Percentiles rank a stretch among this genome's conserved stretches.
These are phyloP conservation scores for Tylopilus orsonianus DNA, from an alignment of 1,284 basidiomycete species.

Conservation along the genomic window DNA sequence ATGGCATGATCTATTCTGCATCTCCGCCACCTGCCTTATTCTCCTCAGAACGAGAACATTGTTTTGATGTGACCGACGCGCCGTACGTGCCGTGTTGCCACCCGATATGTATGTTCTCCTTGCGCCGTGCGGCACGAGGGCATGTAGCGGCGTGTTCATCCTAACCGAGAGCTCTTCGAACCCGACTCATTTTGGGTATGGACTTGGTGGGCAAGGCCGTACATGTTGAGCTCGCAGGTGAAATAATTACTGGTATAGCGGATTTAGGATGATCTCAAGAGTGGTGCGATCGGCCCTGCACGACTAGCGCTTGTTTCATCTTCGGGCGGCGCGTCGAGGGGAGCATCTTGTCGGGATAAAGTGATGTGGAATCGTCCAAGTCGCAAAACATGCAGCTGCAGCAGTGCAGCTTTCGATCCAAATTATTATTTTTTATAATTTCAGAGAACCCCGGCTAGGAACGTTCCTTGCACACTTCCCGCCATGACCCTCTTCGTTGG, in stretches of 20 bases:
- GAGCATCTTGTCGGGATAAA: neutral
- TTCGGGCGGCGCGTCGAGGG: neutral
- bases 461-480: conserved; percentile 32
- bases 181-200: neutral
- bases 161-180: neutral
- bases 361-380: conserved; percentile 10
- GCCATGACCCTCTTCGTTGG: conserved; percentile 23
- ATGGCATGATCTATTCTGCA: conserved; percentile 9
- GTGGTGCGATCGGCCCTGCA: neutral
- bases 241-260: neutral
- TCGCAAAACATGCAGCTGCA: conserved; percentile 6
- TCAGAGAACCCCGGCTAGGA: conserved; percentile 32
- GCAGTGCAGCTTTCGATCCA: conserved; percentile 25
- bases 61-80: conserved; percentile 2
- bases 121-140: conserved; percentile 1
- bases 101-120: neutral
- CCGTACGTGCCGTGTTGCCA: neutral
- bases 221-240: neutral
- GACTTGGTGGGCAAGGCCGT: neutral
- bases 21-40: conserved; percentile 8
- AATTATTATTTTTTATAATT: conserved; percentile 35
- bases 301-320: neutral
- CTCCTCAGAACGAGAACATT: conserved; percentile 1
- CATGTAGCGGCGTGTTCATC: conserved; percentile 4
- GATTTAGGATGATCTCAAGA: neutral